Evolutionary conservation across 441 rosid genomes (phyloP).

Genomic region (Brassica balearica): DNA sequence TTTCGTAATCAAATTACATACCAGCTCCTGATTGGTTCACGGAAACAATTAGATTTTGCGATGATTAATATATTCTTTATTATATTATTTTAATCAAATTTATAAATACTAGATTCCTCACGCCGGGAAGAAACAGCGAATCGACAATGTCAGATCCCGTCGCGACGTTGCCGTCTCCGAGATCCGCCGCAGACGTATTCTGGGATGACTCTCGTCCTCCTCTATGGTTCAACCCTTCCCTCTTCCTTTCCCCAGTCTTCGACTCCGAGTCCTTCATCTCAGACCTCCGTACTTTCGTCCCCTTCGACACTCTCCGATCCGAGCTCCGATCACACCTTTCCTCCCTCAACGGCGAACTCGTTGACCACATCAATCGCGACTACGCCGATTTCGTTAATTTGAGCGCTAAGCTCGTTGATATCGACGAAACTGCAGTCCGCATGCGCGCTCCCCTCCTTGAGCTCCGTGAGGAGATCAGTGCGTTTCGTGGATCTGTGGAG

Average conservation of each 20-base stretch:
- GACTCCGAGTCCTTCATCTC: conserved; percentile 90
- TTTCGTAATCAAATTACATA: too few species aligned
- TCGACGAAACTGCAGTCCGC: conserved; percentile 80
- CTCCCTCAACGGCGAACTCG: conserved; percentile 87
- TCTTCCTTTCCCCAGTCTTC: conserved; percentile 79
- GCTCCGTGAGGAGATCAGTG: conserved; percentile 85
- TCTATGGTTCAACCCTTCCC: conserved; percentile 83
- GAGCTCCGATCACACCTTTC: conserved; percentile 59
- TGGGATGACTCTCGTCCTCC: conserved; percentile 86
- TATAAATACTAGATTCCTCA: background rate
- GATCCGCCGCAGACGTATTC: conserved; percentile 86
- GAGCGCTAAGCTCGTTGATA: conserved; percentile 92
- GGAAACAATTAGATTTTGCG: background rate
- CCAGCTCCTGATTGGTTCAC: too few species aligned
- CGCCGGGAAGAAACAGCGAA: background rate
- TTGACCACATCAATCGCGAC: conserved; percentile 96
- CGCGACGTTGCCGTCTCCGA: conserved; percentile 45
- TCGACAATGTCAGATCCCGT: background rate
- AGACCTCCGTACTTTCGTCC: conserved; percentile 95
- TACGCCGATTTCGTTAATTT: conserved; percentile 89
- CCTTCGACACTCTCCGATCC: conserved; percentile 85
- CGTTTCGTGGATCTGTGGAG: conserved; percentile 70
- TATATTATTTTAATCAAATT: background rate
- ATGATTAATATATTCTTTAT: background rate
- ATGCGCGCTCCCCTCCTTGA: conserved; percentile 95